These are phyloP conservation scores for Metschnikowia picachoensis DNA, from an alignment of 805 yeast species.

Conservation along the genomic window DNA sequence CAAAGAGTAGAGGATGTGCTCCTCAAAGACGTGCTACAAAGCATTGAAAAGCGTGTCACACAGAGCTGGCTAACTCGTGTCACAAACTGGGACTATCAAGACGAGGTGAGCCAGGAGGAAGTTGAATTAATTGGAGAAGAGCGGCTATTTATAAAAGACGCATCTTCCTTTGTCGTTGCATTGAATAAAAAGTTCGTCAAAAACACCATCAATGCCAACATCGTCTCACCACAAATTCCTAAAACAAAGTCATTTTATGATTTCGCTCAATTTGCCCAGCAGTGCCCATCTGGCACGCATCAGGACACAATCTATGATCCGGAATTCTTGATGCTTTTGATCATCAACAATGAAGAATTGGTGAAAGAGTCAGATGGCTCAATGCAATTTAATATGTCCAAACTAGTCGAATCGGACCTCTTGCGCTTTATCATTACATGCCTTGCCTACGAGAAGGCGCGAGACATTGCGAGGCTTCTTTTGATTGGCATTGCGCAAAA, in stretches of 20 bases:
- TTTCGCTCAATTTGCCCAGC: slow-evolving; percentile 4
- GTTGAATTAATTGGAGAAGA: slow-evolving; percentile 46
- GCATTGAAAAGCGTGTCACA: slow-evolving; percentile 51
- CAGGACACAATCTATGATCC: slow-evolving; percentile 52
- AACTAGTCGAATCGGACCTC: slow-evolving; percentile 53
- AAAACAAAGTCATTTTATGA: neutral
- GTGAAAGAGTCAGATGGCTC: slow-evolving; percentile 29
- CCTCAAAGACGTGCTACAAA: slow-evolving; percentile 50
- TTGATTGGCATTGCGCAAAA: slow-evolving; percentile 42
- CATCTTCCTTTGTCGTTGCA: slow-evolving; percentile 46
- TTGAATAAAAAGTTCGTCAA: slow-evolving; percentile 47
- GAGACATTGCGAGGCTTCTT: slow-evolving; percentile 40
- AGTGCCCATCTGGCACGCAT: slow-evolving; percentile 15
- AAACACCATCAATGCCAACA: slow-evolving; percentile 40
- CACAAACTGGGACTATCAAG: slow-evolving; percentile 60
- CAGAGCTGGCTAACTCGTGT: slow-evolving; percentile 66
- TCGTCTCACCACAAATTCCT: slow-evolving; percentile 1
- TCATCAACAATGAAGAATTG: slow-evolving; percentile 64
- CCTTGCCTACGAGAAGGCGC: slow-evolving; percentile 34
- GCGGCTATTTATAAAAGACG: slow-evolving; percentile 42
- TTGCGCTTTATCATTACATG: slow-evolving; percentile 49
- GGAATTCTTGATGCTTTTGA: slow-evolving; percentile 61
- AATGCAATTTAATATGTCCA: slow-evolving; percentile 47
- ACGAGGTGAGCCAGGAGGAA: slow-evolving; percentile 39
- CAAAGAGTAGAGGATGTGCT: slow-evolving; percentile 56